phyloP scores from a whole-genome alignment of 2,329 filamentous ascomycete genomes.

The Botrytis hyacinthi region DNA sequence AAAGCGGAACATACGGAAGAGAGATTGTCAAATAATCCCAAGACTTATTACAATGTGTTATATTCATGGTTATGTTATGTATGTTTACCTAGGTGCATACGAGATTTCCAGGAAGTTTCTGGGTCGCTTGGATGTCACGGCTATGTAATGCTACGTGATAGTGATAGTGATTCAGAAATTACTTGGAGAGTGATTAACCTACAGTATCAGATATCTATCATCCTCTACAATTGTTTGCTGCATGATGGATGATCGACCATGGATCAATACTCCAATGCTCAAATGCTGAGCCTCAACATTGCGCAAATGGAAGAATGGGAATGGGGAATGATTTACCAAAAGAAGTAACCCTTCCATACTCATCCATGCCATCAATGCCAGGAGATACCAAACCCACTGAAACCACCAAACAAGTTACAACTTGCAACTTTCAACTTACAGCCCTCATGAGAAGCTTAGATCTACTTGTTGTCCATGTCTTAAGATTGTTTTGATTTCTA shows the following conservation, averaged over 20 bases:
- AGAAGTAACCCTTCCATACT: neutral
- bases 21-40: neutral
- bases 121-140: neutral
- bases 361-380: neutral
- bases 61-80: neutral
- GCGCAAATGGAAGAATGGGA: neutral
- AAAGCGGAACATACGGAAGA: neutral
- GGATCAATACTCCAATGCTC: neutral
- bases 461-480: conserved; percentile 10
- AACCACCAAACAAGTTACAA: neutral
- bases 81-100: neutral
- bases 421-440: neutral
- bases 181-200: neutral
- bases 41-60: neutral
- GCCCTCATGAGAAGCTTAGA: conserved; percentile 3
- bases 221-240: neutral
- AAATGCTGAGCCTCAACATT: conserved; percentile 9
- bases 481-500: neutral
- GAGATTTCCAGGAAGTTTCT: neutral
- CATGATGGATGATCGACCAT: neutral
- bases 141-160: neutral
- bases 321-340: neutral
- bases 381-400: neutral
- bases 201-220: neutral
- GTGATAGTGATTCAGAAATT: neutral